These are phyloP conservation scores for Psidium friedrichsthalianum DNA, from an alignment of 345 rosid genomes.

Conservation along the genomic window DNA sequence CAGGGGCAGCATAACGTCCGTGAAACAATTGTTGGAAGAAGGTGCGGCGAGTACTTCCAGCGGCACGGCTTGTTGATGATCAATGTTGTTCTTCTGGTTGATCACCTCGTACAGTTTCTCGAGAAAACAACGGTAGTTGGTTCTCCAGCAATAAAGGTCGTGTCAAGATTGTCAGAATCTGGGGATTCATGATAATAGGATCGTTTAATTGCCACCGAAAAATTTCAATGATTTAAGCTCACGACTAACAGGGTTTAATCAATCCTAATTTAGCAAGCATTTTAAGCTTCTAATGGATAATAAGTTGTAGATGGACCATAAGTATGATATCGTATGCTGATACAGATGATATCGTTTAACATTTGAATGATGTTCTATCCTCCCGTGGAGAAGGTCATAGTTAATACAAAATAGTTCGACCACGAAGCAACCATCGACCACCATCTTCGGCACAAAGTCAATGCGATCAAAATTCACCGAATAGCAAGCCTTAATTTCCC, in stretches of 20 bases:
- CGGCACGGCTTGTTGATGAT: neutral
- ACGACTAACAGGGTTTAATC: neutral
- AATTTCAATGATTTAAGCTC: neutral
- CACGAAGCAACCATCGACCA: constrained; percentile 7
- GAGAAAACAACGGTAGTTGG: constrained; percentile 5
- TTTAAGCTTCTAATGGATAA: neutral
- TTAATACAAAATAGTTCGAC: neutral
- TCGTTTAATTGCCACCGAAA: neutral
- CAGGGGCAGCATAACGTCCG: neutral
- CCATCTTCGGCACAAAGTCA: too few relatives aligned
- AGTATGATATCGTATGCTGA: neutral
- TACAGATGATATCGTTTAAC: neutral
- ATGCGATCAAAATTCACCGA: neutral
- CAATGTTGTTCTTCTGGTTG: neutral
- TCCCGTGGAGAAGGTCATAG: neutral
- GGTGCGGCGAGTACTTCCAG: neutral
- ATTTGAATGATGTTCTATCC: neutral
- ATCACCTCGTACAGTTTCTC: neutral
- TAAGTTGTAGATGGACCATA: neutral
- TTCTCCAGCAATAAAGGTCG: constrained; percentile 9
- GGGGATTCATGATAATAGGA: neutral
- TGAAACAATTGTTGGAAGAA: constrained; percentile 3
- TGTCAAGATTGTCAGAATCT: neutral
- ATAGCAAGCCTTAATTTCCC: neutral
- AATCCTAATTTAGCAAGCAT: neutral